Conservation (phyloP, 2,329 filamentous ascomycete genomes). For the Fonsecaea nubica region DNA sequence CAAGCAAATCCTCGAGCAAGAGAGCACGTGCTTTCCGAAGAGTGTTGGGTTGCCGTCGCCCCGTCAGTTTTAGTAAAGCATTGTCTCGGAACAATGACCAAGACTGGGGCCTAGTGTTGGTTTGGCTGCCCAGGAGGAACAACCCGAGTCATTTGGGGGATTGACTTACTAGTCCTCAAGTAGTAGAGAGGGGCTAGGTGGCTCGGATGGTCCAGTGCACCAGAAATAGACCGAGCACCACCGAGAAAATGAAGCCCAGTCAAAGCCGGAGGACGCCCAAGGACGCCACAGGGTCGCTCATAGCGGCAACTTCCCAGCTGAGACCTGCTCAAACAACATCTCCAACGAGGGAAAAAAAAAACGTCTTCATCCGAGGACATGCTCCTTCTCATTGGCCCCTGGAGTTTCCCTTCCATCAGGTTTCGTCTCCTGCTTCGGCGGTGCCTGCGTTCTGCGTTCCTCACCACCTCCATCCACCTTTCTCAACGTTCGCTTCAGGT, state of each 20-base stretch:
- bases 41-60: background rate
- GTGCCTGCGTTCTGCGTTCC: constrained; percentile 1
- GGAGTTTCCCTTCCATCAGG: background rate
- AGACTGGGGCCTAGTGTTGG: background rate
- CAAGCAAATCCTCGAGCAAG: background rate
- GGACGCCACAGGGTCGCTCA: constrained; percentile 1
- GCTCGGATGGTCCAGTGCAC: background rate
- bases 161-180: background rate
- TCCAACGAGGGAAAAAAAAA: background rate
- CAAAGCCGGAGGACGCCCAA: background rate
- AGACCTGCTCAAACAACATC: constrained; percentile 21
- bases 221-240: constrained; percentile 1
- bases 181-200: background rate
- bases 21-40: constrained; percentile 1
- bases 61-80: background rate
- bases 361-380: background rate
- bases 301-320: background rate
- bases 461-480: constrained; percentile 4
- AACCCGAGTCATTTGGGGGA: background rate
- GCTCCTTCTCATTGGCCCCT: background rate
- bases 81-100: background rate
- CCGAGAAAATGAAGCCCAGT: background rate
- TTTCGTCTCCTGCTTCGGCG: background rate
- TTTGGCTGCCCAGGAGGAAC: background rate
- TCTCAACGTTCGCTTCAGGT: constrained; percentile 10